Percentiles rank a stretch among this genome's conserved stretches.
These are phyloP conservation scores for Aureobasidium pullulans DNA, from an alignment of 2,329 filamentous ascomycete genomes.

Conservation along the genomic window DNA sequence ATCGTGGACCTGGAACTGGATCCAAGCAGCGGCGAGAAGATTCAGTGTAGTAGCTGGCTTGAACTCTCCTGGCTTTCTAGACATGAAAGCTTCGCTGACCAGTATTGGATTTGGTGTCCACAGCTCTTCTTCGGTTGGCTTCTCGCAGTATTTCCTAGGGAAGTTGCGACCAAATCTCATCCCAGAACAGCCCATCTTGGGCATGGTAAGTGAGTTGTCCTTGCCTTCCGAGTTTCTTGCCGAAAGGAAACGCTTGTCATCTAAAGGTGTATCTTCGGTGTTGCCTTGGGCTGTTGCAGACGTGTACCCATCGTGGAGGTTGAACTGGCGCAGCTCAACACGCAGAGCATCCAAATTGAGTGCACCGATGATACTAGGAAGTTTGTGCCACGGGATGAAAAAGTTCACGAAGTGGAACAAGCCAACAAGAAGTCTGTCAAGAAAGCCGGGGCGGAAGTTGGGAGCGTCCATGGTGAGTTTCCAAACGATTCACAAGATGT, in stretches of 20 bases:
- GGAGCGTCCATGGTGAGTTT: slow-evolving; percentile 11
- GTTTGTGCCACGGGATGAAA: slow-evolving; percentile 37
- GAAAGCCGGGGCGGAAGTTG: neutral
- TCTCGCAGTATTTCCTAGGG: slow-evolving; percentile 28
- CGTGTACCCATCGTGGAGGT: slow-evolving; percentile 39
- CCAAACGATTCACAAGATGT: neutral
- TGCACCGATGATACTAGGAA: slow-evolving; percentile 34
- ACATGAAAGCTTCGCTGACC: slow-evolving; percentile 37
- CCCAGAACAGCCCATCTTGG: slow-evolving; percentile 38
- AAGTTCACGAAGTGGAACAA: slow-evolving; percentile 34
- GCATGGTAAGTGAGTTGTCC: slow-evolving; percentile 36
- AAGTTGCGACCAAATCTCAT: slow-evolving; percentile 43
- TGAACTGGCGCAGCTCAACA: slow-evolving; percentile 37
- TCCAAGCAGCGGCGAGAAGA: slow-evolving; percentile 42
- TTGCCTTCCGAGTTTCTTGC: slow-evolving; percentile 39
- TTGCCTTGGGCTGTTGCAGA: slow-evolving; percentile 32
- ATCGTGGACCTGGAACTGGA: slow-evolving; percentile 43
- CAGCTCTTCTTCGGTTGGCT: slow-evolving; percentile 36
- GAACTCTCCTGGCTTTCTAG: slow-evolving; percentile 31
- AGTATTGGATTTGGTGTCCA: slow-evolving; percentile 38
- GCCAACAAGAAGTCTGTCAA: neutral
- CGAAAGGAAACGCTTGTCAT: slow-evolving; percentile 27
- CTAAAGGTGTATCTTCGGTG: slow-evolving; percentile 22
- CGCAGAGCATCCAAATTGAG: slow-evolving; percentile 37
- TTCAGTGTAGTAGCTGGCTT: slow-evolving; percentile 41